Conservation (phyloP, 2,329 filamentous ascomycete species). For the Pestalotiopsis sp. region DNA sequence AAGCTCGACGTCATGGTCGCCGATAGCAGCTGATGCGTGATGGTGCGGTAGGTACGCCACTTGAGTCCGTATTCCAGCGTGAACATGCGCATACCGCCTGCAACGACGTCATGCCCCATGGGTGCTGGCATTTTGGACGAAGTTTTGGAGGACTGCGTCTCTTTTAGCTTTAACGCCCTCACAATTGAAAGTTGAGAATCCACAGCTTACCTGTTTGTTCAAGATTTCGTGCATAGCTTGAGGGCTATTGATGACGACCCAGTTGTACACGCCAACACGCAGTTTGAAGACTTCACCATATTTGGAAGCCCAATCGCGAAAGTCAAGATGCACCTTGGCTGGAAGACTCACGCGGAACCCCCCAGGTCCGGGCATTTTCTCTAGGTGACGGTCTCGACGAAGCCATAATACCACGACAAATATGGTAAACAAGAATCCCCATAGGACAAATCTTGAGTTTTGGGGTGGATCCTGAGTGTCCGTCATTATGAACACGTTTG, state of each 20-base stretch:
- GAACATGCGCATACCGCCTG: conserved; percentile 41
- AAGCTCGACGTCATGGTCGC: conserved; percentile 38
- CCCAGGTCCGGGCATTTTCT: conserved; percentile 19
- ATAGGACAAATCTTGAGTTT: not conserved
- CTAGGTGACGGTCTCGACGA: conserved; percentile 19
- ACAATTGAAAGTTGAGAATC: not conserved
- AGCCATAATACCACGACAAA: conserved; percentile 16
- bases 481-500: too few relatives aligned
- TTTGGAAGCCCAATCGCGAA: conserved; percentile 36
- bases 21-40: conserved; percentile 41
- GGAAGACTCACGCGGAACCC: conserved; percentile 18
- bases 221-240: conserved; percentile 46
- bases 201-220: conserved; percentile 31
- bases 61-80: conserved; percentile 42
- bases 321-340: conserved; percentile 11
- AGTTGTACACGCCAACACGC: conserved; percentile 46
- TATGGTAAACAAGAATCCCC: not conserved
- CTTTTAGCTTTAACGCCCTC: not conserved
- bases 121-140: conserved; percentile 39
- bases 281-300: conserved; percentile 49
- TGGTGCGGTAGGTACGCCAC: conserved; percentile 41
- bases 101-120: conserved; percentile 39
- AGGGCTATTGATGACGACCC: conserved; percentile 46
- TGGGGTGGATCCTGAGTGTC: not conserved
- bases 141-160: conserved; percentile 25